A percentile compares a stretch with the other conserved stretches of the same genome.
These are phyloP conservation scores for Brassica rapa DNA, from an alignment of 345 rosid species.

Conservation along the genomic window DNA sequence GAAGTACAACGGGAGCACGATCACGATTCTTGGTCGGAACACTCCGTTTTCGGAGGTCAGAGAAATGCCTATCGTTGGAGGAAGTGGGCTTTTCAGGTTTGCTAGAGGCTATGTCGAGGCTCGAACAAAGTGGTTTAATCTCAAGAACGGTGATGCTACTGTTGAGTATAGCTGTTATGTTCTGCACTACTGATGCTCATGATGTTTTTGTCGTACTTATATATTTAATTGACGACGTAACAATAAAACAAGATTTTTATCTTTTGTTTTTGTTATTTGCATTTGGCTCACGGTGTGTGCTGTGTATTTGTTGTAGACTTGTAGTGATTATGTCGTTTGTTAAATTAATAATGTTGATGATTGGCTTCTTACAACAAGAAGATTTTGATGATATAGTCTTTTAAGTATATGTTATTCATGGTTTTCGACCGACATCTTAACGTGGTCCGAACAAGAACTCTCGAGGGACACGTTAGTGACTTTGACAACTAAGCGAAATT, in stretches of 20 bases:
- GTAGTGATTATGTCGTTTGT: background rate
- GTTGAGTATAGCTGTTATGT: slow-evolving; percentile 61
- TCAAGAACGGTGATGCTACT: slow-evolving; percentile 42
- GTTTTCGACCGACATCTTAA: background rate
- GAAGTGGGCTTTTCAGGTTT: slow-evolving; percentile 75
- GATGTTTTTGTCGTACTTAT: background rate
- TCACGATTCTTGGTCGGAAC: slow-evolving; percentile 70
- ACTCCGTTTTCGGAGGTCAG: slow-evolving; percentile 48
- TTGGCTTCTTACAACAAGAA: background rate
- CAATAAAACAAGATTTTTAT: background rate
- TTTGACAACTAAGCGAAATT: too few relatives aligned
- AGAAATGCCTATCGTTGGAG: slow-evolving; percentile 79
- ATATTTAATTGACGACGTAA: slow-evolving; percentile 4
- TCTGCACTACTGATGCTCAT: slow-evolving; percentile 47
- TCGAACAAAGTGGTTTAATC: slow-evolving; percentile 44
- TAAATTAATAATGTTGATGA: background rate
- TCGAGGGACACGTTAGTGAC: too few relatives aligned
- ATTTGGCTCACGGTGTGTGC: slow-evolving; percentile 14
- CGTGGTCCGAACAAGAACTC: too few relatives aligned
- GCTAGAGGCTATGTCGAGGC: slow-evolving; percentile 73
- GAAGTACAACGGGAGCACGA: slow-evolving; percentile 69
- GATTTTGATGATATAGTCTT: background rate
- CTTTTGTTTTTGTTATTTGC: background rate
- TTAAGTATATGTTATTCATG: background rate
- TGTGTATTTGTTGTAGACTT: background rate